phyloP scores from a whole-genome alignment of 2,329 filamentous ascomycete species.

The Tolypocladium pustulatum region DNA sequence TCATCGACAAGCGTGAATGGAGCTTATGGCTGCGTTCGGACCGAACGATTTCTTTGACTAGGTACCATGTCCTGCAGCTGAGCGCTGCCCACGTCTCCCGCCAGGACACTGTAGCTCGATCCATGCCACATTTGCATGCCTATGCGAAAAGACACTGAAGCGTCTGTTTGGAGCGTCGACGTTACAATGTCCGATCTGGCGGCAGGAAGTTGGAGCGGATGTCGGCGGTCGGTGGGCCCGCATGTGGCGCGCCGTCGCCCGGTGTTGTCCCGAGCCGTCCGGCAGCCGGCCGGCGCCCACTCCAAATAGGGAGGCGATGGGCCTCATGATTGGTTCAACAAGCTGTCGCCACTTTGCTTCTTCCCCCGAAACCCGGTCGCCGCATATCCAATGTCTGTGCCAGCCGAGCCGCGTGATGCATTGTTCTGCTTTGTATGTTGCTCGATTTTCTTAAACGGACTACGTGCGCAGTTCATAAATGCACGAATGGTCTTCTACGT shows the following conservation, averaged over 20 bases:
- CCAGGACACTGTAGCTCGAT: background rate
- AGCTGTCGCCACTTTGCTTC: background rate
- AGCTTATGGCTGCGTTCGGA: background rate
- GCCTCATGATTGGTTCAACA: background rate
- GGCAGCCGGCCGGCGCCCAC: constrained; percentile 9
- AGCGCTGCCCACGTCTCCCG: too few relatives aligned
- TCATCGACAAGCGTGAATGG: background rate
- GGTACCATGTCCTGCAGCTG: background rate
- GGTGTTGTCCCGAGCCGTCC: constrained; percentile 4
- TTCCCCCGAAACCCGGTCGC: background rate
- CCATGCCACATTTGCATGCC: background rate
- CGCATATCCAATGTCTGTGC: background rate
- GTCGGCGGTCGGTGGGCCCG: constrained; percentile 13
- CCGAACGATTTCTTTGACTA: background rate
- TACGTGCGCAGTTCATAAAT: background rate
- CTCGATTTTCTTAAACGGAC: background rate
- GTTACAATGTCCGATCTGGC: background rate
- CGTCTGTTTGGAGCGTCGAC: background rate
- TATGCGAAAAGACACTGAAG: background rate
- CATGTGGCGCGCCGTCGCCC: background rate
- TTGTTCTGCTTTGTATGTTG: background rate
- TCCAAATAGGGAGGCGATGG: constrained; percentile 1
- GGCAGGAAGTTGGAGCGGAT: constrained; percentile 5
- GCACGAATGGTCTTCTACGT: too few relatives aligned
- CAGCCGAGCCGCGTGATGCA: background rate